These are phyloP conservation scores for Avicennia marina DNA, from an alignment of 257 asterid genomes.

Conservation along the genomic window DNA sequence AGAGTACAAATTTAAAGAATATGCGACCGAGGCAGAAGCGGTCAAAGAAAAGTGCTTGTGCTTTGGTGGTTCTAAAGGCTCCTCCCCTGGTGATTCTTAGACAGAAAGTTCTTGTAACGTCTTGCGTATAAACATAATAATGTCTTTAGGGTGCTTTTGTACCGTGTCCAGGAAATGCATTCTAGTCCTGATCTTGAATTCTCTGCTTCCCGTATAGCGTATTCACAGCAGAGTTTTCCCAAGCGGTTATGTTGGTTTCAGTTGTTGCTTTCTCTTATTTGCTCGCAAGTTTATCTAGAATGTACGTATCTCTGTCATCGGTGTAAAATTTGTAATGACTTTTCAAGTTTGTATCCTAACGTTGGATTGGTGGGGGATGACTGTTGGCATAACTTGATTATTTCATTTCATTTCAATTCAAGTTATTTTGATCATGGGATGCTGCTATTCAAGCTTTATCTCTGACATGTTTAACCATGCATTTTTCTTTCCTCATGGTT, in stretches of 20 bases:
- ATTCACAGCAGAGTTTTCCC: conserved; percentile 17
- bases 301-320: neutral
- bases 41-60: conserved; percentile 88
- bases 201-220: conserved; percentile 28
- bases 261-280: conserved; percentile 9
- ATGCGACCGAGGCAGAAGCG: conserved; percentile 74
- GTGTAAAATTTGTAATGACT: conserved; percentile 5
- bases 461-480: too few species aligned
- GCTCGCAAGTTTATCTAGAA: conserved; percentile 5
- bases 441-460: too few species aligned
- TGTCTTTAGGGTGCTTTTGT: conserved; percentile 31
- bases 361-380: neutral
- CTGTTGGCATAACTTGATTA: neutral
- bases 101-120: conserved; percentile 6
- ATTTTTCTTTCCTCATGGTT: too few species aligned
- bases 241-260: conserved; percentile 6
- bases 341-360: neutral
- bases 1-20: conserved; percentile 85
- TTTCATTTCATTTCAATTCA: neutral
- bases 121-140: conserved; percentile 1
- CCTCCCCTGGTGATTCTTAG: conserved; percentile 49
- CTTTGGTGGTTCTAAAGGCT: conserved; percentile 76
- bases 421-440: too few species aligned
- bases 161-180: conserved; percentile 47
- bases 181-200: conserved; percentile 28